Base-by-base conservation (phyloP, 805 yeast genomes). In the Schwanniomyces sp. region DNA sequence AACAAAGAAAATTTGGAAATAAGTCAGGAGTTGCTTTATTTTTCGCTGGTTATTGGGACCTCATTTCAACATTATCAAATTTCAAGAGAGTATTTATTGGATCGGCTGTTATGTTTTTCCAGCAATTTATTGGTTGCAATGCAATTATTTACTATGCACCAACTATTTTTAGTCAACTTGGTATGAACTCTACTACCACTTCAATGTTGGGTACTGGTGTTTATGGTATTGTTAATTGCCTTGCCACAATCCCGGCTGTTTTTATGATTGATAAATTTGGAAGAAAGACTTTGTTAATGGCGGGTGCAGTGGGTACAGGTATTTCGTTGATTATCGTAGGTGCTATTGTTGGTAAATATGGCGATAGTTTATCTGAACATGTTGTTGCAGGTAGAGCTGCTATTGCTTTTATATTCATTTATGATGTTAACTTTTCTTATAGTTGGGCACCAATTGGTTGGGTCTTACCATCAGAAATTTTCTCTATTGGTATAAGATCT, bases 401-500 rank as follows among this genome's bases (percentile, higher is more conserved):
- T 11, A 70, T 68, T 54, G 70, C 66, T 43, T 67, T 67, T 57
- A 55, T 66, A 51, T 57, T 58, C 51, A 43, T 57, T n/a, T 66
- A 63, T 44, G 65, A 64, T 54, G 61, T 68, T 41, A 63, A 62
- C 4, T 64, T 66, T 52, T 63, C 81, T 81, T 59, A 67, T 59
- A 49, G 61, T 54, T 59, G 59, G 59, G 61, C 72, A 54, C 69
- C 70, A 30, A 57, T 66, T 53, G 70, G 72, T 38, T 67, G 73
- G 73, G 59, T 67, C 34, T 62, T 58, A 53, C 69, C 70, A 25
- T 65, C 72, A 12, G 73, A 68, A 55, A 59, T 67, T 41, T 58
- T 62, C 57, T 70, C 72, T 12, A 57, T 68, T 61, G 61, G 68
- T 50, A 64, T 64, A 39, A 66, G 73, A 64, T 59, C 72, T 17